Evolutionary conservation across 306 rosid species (phyloP), one percentile per base, ranked within the genome.

Genomic region (Betula pendula): DNA sequence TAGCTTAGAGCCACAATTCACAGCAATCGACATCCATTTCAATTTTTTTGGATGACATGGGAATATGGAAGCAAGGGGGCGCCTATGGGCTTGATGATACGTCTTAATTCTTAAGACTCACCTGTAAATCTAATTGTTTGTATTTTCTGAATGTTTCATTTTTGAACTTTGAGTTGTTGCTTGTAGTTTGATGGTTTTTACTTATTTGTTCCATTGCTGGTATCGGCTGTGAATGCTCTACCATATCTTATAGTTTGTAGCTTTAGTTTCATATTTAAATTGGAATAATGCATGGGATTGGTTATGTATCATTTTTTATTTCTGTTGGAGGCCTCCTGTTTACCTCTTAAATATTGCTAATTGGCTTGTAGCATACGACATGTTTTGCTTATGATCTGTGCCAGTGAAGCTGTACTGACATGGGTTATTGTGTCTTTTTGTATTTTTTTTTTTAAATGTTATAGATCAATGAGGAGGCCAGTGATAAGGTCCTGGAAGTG

Each of bases 391-490:
- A 6, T 62, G 20, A 62, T 22, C 8, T 16, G 17, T 69, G 12
- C 20, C 55, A 20, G 8, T 24, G 17, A 50, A 79, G 17, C 42
- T 68, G 31, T n/a, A 20, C 43, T 52, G 16, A 68, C 63, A 1
- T 42, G 62, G 50, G 70, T 47, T 13, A 42, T 24, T 78, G 67
- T 70, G 1, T 70, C 42, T 74, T 69, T 75, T 6, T 33, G 44
- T 20, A 25, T 33, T 33, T 45, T 33, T 33, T 62, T 78, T 22
- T 20, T 59, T 31, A 66, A 29, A 17, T 55, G 17, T 47, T 84
- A 59, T 77, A 92, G 98, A 90, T 94, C 76, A 94, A 94, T 53
- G 98, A 94, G 73, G 95, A 94, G 88, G 97, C 96, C 4, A 89
- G 96, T 79, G 98, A 92, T 69, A 84, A 89, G 81, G 97, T 94